A percentile compares a stretch with the other conserved stretches of the same genome.
Evolutionary conservation across 306 rosid genomes (phyloP).

Genomic region (Sphenostylis stenocarpa): DNA sequence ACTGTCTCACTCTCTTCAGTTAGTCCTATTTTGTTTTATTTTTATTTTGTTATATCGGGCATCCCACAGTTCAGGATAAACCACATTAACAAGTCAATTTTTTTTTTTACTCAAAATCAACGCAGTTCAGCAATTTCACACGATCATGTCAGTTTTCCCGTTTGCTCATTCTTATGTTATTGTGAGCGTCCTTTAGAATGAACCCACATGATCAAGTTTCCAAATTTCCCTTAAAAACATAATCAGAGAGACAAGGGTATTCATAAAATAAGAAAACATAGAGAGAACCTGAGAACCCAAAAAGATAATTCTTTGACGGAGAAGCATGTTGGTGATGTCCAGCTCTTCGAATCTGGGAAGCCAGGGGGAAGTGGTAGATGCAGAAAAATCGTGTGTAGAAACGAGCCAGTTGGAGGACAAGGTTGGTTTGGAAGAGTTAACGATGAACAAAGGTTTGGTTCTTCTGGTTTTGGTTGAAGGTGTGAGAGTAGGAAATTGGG

Average conservation of each 20-base stretch:
- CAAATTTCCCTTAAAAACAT: conserved; percentile 28
- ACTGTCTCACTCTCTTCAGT: background rate
- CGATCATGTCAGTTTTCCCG: background rate
- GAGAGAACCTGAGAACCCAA: conserved; percentile 82
- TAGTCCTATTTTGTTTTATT: background rate
- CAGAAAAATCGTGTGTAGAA: conserved; percentile 40
- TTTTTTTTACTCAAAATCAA: conserved; percentile 1
- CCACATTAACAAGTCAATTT: conserved; percentile 2
- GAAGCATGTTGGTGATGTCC: conserved; percentile 86
- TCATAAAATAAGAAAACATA: background rate
- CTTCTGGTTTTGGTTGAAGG: conserved; percentile 23
- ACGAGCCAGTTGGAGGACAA: conserved; percentile 71
- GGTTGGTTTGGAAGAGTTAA: conserved; percentile 54
- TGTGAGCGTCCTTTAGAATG: background rate
- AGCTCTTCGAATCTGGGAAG: conserved; percentile 81
- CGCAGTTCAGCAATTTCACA: conserved; percentile 23
- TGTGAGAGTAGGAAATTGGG: conserved; percentile 43
- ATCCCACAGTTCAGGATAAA: conserved; percentile 10
- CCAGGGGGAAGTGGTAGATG: conserved; percentile 50
- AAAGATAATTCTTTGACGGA: conserved; percentile 90
- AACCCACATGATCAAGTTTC: conserved; percentile 37
- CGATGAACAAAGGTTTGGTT: conserved; percentile 32
- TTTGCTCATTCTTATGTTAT: background rate
- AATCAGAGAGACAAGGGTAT: conserved; percentile 9
- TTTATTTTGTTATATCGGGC: background rate